phyloP scores from a whole-genome alignment of 2,329 filamentous ascomycete genomes.

The Escovopsis weberi region DNA sequence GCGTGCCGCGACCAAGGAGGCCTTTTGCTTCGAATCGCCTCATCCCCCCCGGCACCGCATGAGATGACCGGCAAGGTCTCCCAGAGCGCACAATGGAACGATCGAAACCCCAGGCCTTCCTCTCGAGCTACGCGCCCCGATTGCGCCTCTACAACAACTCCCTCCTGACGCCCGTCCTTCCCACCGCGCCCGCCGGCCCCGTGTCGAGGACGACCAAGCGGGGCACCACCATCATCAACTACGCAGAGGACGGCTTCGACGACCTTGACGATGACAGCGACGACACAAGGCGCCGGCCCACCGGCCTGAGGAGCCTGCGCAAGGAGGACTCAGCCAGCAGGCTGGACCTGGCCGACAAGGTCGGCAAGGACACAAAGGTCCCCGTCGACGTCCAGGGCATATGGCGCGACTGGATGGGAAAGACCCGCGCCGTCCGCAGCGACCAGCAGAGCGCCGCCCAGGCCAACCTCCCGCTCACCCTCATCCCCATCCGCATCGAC shows the following conservation, averaged over 20 bases:
- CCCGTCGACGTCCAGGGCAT: conserved; percentile 81
- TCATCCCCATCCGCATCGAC: conserved; percentile 94
- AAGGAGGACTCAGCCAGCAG: conserved; percentile 55
- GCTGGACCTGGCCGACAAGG: conserved; percentile 54
- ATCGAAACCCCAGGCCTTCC: conserved; percentile 63
- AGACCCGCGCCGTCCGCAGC: conserved; percentile 40
- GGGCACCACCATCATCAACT: conserved; percentile 93
- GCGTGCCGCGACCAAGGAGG: no score
- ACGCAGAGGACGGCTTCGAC: conserved; percentile 90
- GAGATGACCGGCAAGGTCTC: conserved; percentile 14
- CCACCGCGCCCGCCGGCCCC: conserved; percentile 49
- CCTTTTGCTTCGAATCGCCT: no score
- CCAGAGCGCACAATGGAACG: conserved; percentile 30
- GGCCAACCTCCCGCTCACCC: conserved; percentile 67
- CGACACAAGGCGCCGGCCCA: conserved; percentile 62
- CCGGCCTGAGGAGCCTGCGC: conserved; percentile 69
- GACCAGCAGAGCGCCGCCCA: conserved; percentile 49
- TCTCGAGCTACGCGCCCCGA: conserved; percentile 83
- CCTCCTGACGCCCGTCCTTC: conserved; percentile 71
- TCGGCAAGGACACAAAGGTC: conserved; percentile 65
- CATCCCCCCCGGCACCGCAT: conserved; percentile 10
- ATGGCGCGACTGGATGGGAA: conserved; percentile 92
- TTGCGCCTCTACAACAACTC: conserved; percentile 85
- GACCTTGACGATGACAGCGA: conserved; percentile 62
- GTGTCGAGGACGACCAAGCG: conserved; percentile 83